These are phyloP conservation scores for Mesembryanthemum crystallinum DNA, from an alignment of 148 eudicot species.

Conservation along the genomic window DNA sequence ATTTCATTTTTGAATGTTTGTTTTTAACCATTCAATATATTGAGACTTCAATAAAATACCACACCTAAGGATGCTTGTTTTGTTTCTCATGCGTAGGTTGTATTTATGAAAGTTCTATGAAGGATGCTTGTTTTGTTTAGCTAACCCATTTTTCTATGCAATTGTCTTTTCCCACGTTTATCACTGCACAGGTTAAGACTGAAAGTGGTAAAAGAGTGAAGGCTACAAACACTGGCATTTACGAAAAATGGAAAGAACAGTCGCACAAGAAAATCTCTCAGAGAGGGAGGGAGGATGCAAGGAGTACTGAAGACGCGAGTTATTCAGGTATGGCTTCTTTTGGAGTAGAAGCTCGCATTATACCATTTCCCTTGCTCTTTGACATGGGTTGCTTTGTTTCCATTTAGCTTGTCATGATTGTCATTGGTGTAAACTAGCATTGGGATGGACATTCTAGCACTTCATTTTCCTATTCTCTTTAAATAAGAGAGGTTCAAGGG, in stretches of 20 bases:
- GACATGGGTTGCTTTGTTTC: not conserved
- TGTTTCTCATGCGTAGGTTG: not conserved
- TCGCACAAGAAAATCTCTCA: slow-evolving; percentile 48
- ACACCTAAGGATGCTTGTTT: not conserved
- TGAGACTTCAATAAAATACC: not conserved
- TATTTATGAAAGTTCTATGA: not conserved
- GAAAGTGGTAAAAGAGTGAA: slow-evolving; percentile 61
- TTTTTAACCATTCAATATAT: not conserved
- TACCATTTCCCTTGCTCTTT: not conserved
- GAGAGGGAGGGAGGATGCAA: slow-evolving; percentile 38
- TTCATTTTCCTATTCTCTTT: not conserved
- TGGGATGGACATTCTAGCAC: not conserved
- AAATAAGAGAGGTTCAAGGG: not conserved
- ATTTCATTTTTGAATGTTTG: not conserved
- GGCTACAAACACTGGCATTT: slow-evolving; percentile 62
- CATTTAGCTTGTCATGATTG: not conserved
- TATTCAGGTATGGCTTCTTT: slow-evolving; percentile 34
- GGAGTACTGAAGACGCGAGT: slow-evolving; percentile 30
- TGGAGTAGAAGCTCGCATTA: not conserved
- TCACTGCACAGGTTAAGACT: slow-evolving; percentile 48
- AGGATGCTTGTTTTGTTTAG: not conserved
- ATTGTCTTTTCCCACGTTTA: not conserved
- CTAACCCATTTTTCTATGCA: not conserved
- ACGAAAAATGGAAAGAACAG: slow-evolving; percentile 68
- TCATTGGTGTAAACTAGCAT: not conserved